A percentile compares a stretch with the other conserved stretches of the same genome.
These are phyloP conservation scores for Zancudomyces culisetae DNA, from an alignment of 371 early-diverging fungal species.

Conservation along the genomic window DNA sequence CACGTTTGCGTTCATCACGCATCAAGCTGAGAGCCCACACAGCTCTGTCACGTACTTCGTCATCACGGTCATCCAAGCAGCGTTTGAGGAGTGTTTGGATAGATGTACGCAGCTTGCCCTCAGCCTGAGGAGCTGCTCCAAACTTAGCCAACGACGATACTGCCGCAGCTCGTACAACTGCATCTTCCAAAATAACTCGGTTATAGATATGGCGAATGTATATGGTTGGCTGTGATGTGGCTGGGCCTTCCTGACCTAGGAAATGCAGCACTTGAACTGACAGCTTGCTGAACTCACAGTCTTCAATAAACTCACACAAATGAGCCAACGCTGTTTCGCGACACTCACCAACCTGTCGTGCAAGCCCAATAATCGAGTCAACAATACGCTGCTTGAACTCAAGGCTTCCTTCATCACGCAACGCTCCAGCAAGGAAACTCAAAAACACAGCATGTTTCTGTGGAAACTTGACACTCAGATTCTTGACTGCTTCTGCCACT, in stretches of 20 bases:
- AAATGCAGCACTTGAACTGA: conserved; percentile 88
- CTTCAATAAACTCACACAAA: conserved; percentile 97
- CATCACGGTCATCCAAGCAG: conserved; percentile 91
- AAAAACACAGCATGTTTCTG: conserved; percentile 84
- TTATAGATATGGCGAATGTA: conserved; percentile 97
- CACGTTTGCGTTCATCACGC: conserved; percentile 33
- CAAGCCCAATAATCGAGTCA: conserved; percentile 90
- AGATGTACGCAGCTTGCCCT: conserved; percentile 50
- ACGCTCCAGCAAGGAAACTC: conserved; percentile 68
- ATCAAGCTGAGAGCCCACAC: conserved; percentile 69
- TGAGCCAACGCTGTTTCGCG: conserved; percentile 87
- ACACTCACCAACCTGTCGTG: conserved; percentile 76
- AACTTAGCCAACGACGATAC: conserved; percentile 87
- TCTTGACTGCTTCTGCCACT: conserved; percentile 91
- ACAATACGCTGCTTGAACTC: conserved; percentile 91
- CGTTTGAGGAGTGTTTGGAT: conserved; percentile 71
- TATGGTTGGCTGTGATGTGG: conserved; percentile 70
- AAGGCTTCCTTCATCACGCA: conserved; percentile 95
- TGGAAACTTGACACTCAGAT: conserved; percentile 91
- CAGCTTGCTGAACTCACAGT: conserved; percentile 93
- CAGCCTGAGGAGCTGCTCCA: conserved; percentile 54
- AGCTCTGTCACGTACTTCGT: conserved; percentile 95
- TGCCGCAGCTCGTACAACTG: conserved; percentile 94
- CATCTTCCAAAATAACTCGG: conserved; percentile 90
- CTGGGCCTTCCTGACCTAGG: conserved; percentile 87